Percentiles rank a stretch among this genome's conserved stretches.
Evolutionary conservation across 2,329 filamentous ascomycete genomes (phyloP).

Genomic region (Aspergillus aculeatinus): DNA sequence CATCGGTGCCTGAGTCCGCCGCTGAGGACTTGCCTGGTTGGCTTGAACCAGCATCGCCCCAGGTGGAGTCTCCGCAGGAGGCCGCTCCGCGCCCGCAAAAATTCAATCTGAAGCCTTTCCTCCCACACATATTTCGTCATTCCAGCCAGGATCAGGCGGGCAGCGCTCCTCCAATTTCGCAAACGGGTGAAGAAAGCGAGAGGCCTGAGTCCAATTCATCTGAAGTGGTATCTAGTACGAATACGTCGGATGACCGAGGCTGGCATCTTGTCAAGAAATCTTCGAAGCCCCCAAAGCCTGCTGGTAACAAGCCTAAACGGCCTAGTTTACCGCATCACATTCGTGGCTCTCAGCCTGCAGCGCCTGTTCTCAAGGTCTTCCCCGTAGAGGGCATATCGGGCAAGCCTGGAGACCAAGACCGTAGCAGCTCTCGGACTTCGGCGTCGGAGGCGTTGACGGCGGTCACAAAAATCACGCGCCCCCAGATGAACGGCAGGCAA

Average conservation of each 20-base stretch:
- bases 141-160: slow-evolving; percentile 27
- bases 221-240: slow-evolving; percentile 21
- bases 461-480: slow-evolving; percentile 17
- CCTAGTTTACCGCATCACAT: slow-evolving; percentile 20
- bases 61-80: slow-evolving; percentile 38
- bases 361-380: slow-evolving; percentile 28
- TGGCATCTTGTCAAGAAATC: slow-evolving; percentile 36
- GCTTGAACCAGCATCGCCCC: slow-evolving; percentile 27
- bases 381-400: slow-evolving; percentile 31
- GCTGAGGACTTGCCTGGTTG: slow-evolving; percentile 35
- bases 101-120: slow-evolving; percentile 33
- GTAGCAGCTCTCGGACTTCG: slow-evolving; percentile 29
- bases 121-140: slow-evolving; percentile 35
- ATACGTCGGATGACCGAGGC: slow-evolving; percentile 26
- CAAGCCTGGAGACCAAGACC: slow-evolving; percentile 17
- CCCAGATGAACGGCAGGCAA: not conserved
- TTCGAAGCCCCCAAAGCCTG: slow-evolving; percentile 15
- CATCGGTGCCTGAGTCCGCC: slow-evolving; percentile 43
- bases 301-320: not conserved
- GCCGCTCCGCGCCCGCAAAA: slow-evolving; percentile 21
- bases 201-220: slow-evolving; percentile 21
- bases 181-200: slow-evolving; percentile 33
- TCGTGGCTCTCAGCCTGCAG: slow-evolving; percentile 20
- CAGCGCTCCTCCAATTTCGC: slow-evolving; percentile 32
- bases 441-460: slow-evolving; percentile 41